phyloP scores from a whole-genome alignment of 2,329 filamentous ascomycete species.

The Penicillium sp. region DNA sequence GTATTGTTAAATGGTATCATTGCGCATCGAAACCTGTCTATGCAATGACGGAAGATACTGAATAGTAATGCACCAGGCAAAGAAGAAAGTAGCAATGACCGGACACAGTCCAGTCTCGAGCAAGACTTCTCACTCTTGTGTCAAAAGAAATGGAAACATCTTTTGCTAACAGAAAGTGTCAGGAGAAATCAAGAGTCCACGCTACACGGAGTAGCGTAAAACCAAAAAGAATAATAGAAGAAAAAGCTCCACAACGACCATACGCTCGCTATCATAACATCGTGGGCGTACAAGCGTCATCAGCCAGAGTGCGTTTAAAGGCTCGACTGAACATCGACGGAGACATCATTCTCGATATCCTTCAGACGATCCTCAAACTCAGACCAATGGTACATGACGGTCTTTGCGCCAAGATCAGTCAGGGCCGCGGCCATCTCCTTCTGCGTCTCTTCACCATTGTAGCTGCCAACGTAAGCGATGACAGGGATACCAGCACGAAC shows the following conservation, averaged over 20 bases:
- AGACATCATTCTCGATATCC: slow-evolving; percentile 38
- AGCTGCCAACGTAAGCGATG: slow-evolving; percentile 82
- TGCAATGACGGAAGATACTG: slow-evolving; percentile 6
- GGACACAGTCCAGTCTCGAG: neutral
- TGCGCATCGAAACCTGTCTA: slow-evolving; percentile 13
- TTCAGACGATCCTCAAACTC: slow-evolving; percentile 46
- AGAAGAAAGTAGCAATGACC: neutral
- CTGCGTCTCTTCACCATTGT: slow-evolving; percentile 58
- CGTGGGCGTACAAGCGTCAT: slow-evolving; percentile 17
- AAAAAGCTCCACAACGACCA: slow-evolving; percentile 26
- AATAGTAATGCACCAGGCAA: slow-evolving; percentile 12
- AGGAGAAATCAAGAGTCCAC: neutral
- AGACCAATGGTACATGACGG: slow-evolving; percentile 56
- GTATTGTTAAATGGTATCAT: slow-evolving; percentile 10
- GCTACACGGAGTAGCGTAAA: neutral
- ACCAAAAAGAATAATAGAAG: neutral
- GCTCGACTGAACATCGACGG: slow-evolving; percentile 17
- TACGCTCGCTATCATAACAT: slow-evolving; percentile 36
- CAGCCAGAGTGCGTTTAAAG: slow-evolving; percentile 9
- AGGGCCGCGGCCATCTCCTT: slow-evolving; percentile 64
- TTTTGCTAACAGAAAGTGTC: neutral
- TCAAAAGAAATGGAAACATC: neutral
- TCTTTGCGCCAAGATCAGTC: slow-evolving; percentile 59
- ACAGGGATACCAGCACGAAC: slow-evolving; percentile 75
- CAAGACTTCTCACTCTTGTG: neutral